Conservation (phyloP, 306 rosid species). For the Sesbania bispinosa region DNA sequence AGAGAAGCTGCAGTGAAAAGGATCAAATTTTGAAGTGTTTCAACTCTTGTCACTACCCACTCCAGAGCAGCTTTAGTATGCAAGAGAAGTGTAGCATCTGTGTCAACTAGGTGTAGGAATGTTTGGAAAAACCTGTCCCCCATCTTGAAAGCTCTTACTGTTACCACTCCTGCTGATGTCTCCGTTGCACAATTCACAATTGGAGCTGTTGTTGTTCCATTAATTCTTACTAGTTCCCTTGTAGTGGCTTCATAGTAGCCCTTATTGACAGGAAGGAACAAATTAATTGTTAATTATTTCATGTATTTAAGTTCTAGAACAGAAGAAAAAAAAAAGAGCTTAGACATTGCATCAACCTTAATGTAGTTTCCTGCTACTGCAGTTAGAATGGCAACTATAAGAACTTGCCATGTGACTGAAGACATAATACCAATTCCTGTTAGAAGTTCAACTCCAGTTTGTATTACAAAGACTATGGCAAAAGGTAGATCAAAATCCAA, state of each 20-base stretch:
- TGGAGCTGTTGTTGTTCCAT: conserved; percentile 86
- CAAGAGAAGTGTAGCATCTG: conserved; percentile 57
- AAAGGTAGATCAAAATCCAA: conserved; percentile 65
- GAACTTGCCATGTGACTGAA: conserved; percentile 73
- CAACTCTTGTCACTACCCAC: conserved; percentile 54
- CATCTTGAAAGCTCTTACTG: conserved; percentile 63
- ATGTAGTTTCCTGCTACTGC: conserved; percentile 37
- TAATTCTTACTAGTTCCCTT: conserved; percentile 67
- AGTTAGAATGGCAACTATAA: conserved; percentile 45
- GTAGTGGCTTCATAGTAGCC: conserved; percentile 62
- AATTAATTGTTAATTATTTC: too few relatives aligned
- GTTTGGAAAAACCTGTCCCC: conserved; percentile 47
- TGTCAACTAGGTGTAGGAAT: conserved; percentile 46
- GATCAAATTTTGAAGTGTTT: conserved; percentile 54
- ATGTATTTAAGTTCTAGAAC: too few relatives aligned
- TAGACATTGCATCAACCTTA: conserved; percentile 22
- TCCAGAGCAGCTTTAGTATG: conserved; percentile 53
- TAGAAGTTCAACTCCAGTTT: conserved; percentile 34
- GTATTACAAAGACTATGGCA: conserved; percentile 17
- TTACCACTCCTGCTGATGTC: conserved; percentile 65
- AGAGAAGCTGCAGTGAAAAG: conserved; percentile 54
- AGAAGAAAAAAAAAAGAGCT: too few relatives aligned
- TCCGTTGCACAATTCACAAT: conserved; percentile 53
- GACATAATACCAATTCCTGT: conserved; percentile 43
- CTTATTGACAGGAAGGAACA: conserved; percentile 13